phyloP scores from a whole-genome alignment of 2,329 filamentous ascomycete species.

The Botrytis hyacinthi region DNA sequence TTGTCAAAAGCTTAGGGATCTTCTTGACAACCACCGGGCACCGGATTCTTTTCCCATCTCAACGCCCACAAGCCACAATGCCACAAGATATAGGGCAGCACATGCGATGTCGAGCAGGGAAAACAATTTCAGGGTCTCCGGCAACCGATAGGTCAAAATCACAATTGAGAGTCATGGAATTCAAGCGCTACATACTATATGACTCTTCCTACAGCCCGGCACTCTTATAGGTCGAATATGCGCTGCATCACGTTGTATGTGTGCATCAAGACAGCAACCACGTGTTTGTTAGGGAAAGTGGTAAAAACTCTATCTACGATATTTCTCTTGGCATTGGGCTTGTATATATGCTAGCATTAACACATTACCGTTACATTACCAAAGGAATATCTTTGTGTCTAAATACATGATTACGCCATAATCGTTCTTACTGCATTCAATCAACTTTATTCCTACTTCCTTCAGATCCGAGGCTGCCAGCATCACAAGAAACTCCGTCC shows the following conservation, averaged over 20 bases:
- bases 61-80: slow-evolving; percentile 3
- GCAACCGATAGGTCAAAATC: neutral
- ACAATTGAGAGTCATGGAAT: neutral
- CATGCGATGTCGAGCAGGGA: slow-evolving; percentile 1
- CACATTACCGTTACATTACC: neutral
- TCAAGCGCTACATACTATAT: neutral
- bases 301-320: neutral
- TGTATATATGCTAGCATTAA: neutral
- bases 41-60: neutral
- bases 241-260: neutral
- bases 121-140: neutral
- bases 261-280: neutral
- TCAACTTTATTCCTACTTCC: neutral
- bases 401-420: neutral
- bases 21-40: neutral
- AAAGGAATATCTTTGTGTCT: neutral
- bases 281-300: neutral
- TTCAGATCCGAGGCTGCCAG: neutral
- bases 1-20: neutral
- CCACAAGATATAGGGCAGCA: slow-evolving; percentile 13
- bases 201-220: neutral
- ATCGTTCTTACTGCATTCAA: neutral
- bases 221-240: neutral
- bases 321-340: neutral
- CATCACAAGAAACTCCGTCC: neutral